Base-by-base conservation (phyloP, 2,329 filamentous ascomycete species). In the Claviceps digitariae region DNA sequence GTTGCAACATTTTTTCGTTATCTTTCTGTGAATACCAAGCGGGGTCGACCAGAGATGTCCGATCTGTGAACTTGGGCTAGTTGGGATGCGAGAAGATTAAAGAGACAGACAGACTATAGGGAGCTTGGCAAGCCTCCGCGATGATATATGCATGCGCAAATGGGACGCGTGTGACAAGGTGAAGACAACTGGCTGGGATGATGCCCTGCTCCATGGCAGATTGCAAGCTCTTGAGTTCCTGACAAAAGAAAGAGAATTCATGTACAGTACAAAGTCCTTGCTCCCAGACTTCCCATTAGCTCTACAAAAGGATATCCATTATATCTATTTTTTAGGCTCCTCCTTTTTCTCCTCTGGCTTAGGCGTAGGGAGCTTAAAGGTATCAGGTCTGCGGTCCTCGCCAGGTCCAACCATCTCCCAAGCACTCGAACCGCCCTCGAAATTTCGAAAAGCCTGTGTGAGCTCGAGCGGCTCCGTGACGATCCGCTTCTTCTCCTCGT, bases 401-500 rank as follows among this genome's bases (percentile, higher is more conserved):
- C 91, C 91, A 57, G 79, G 59, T 55, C 78, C 81, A 57, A 84
- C 71, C 59, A 78, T 81, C 74, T 83, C 81, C 81, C 81, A 84
- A 15, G 79, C 79, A 59, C 83, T 82, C 48, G 82, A 83, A 54
- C 90, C 89, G 57, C 90, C 90, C 73, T 96, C 90, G 66, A 98
- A 98, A 75, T 98, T 97, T 63, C 93, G 84, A 83, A 94, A 98
- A 8, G 94, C 93, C 73, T 98, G 93, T 15, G 93, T 97, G 71
- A 98, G 80, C 76, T 98, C 93, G 50, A 98, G 77, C 43, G 94
- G 93, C 77, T 98, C 94, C 34, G 94, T 91, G 56, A 98, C 91
- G 67, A 98, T 96, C 57, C 93, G 83, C 83, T 98, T 98, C 87
- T 96, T 98, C 79, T 98, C 94, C 74, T 98, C 93, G 62, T 98